Percentiles rank a stretch among this genome's conserved stretches.
These are phyloP conservation scores for Aureobasidium sp. DNA, from an alignment of 2,329 filamentous ascomycete genomes.

Conservation along the genomic window DNA sequence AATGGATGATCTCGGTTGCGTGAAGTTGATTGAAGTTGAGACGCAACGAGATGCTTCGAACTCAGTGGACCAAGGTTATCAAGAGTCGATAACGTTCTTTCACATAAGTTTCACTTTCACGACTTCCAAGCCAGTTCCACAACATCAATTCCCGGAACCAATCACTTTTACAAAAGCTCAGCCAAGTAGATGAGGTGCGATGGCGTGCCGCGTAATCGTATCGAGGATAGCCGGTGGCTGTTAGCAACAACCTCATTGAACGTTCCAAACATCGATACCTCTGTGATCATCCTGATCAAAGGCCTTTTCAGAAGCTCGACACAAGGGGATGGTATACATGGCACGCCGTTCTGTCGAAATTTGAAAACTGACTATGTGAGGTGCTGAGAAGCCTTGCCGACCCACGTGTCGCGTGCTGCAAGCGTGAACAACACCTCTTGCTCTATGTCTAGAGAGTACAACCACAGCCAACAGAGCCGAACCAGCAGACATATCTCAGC, in stretches of 20 bases:
- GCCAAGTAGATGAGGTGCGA: neutral
- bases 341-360: too few relatives aligned
- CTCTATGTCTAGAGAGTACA: too few relatives aligned
- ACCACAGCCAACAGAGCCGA: too few relatives aligned
- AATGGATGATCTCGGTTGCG: neutral
- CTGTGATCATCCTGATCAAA: neutral
- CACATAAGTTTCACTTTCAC: neutral
- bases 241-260: neutral
- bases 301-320: neutral
- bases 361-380: too few relatives aligned
- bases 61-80: neutral
- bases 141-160: neutral
- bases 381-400: neutral
- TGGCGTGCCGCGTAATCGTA: neutral
- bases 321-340: too few relatives aligned
- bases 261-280: neutral
- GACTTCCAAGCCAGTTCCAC: neutral
- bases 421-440: too few relatives aligned
- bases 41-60: neutral
- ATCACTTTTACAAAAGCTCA: neutral
- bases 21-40: neutral
- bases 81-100: neutral
- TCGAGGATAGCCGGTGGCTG: neutral
- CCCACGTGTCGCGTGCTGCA: neutral
- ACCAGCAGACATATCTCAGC: too few relatives aligned